phyloP scores from a whole-genome alignment of 306 rosid genomes.

The Malus sieversii region DNA sequence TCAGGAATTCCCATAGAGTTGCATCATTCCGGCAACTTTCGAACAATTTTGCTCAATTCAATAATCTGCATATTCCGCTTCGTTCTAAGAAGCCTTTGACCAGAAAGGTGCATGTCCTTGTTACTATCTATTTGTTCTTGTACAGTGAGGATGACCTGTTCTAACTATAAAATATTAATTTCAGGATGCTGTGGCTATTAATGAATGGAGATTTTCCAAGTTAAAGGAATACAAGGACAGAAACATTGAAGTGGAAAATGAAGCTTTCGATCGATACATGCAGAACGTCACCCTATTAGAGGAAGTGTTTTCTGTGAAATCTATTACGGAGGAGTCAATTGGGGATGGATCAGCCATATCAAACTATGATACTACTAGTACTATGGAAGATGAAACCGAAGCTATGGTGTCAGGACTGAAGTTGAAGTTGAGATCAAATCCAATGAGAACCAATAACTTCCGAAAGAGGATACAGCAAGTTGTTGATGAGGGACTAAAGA shows the following conservation, averaged over 20 bases:
- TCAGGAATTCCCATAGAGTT: conserved; percentile 69
- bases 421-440: conserved; percentile 56
- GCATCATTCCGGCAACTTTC: conserved; percentile 84
- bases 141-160: conserved; percentile 12
- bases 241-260: conserved; percentile 68
- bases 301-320: conserved; percentile 62
- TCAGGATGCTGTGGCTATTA: conserved; percentile 82
- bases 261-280: conserved; percentile 85
- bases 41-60: conserved; percentile 84
- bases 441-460: conserved; percentile 40
- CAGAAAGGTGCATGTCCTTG: conserved; percentile 56
- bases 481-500: conserved; percentile 67
- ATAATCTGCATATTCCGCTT: conserved; percentile 60
- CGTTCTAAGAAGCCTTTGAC: conserved; percentile 80
- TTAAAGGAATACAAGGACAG: conserved; percentile 68
- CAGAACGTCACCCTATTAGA: conserved; percentile 69
- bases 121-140: background rate
- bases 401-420: conserved; percentile 43
- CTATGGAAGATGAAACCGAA: conserved; percentile 35
- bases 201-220: conserved; percentile 95
- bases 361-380: conserved; percentile 24
- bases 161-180: conserved; percentile 30
- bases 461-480: conserved; percentile 54
- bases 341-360: conserved; percentile 33
- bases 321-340: conserved; percentile 27